phyloP scores from a whole-genome alignment of 1,284 basidiomycete species.

The Apiotrichum siamense region DNA sequence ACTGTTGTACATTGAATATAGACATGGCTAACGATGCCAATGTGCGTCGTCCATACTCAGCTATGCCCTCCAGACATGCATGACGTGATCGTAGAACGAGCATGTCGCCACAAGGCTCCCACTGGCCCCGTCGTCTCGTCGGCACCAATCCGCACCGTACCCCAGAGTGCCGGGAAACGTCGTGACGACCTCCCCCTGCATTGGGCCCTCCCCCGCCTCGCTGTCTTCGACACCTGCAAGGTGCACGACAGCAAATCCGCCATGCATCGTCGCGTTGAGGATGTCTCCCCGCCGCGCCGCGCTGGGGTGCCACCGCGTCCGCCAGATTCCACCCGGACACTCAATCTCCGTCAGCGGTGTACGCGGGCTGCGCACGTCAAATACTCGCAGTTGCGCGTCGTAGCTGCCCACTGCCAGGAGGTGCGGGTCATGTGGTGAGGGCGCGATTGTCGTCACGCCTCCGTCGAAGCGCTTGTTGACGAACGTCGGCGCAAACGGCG shows the following conservation, averaged over 20 bases:
- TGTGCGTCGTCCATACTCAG: too few species aligned
- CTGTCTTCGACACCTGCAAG: slow-evolving; percentile 45
- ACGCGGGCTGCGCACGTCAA: slow-evolving; percentile 69
- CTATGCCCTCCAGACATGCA: slow-evolving; percentile 73
- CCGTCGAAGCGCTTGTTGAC: slow-evolving; percentile 80
- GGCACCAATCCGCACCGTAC: slow-evolving; percentile 94
- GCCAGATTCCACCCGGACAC: slow-evolving; percentile 90
- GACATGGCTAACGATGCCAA: too few species aligned
- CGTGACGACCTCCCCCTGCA: slow-evolving; percentile 51
- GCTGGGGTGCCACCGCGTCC: slow-evolving; percentile 89
- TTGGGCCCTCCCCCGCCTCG: slow-evolving; percentile 14
- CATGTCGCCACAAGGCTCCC: slow-evolving; percentile 72
- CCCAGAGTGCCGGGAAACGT: slow-evolving; percentile 80
- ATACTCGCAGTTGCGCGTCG: slow-evolving; percentile 72
- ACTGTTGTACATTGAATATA: too few species aligned
- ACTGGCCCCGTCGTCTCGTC: slow-evolving; percentile 31
- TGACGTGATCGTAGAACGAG: slow-evolving; percentile 89
- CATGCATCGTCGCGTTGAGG: slow-evolving; percentile 93
- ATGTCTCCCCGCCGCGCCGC: slow-evolving; percentile 59
- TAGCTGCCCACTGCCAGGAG: slow-evolving; percentile 90
- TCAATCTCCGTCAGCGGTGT: slow-evolving; percentile 58
- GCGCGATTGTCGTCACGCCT: slow-evolving; percentile 87
- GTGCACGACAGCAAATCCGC: slow-evolving; percentile 78
- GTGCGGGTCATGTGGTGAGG: slow-evolving; percentile 70
- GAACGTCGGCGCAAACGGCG: slow-evolving; percentile 59